Evolutionary conservation across 2,329 filamentous ascomycete species (phyloP).

Genomic region (Monilinia aucupariae): DNA sequence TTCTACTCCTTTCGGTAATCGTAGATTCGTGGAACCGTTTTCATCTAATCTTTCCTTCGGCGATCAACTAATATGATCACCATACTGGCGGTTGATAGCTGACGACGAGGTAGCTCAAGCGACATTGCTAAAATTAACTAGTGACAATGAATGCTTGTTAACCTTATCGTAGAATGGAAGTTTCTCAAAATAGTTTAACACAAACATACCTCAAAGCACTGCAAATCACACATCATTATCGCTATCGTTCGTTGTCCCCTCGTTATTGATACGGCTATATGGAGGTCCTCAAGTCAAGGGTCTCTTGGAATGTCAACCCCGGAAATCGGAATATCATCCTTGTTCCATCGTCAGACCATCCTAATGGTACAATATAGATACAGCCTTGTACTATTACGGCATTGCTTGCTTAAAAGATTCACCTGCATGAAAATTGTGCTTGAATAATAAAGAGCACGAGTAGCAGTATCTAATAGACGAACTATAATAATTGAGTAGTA

Average conservation of each 20-base stretch:
- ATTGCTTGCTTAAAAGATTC: not conserved
- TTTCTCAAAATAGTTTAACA: not conserved
- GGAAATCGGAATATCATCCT: not conserved
- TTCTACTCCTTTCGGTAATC: slow-evolving; percentile 11
- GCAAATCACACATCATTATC: not conserved
- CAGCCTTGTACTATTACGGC: not conserved
- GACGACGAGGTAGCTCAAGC: not conserved
- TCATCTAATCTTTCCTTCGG: not conserved
- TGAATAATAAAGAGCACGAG: too few species aligned
- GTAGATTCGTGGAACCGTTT: not conserved
- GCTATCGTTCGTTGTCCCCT: not conserved
- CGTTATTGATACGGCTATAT: not conserved
- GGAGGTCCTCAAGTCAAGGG: not conserved
- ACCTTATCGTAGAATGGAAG: not conserved
- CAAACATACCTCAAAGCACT: too few species aligned
- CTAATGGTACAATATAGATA: too few species aligned
- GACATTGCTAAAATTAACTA: not conserved
- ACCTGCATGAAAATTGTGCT: not conserved
- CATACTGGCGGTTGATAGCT: not conserved
- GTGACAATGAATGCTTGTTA: not conserved
- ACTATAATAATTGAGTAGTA: too few species aligned
- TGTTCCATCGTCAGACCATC: not conserved
- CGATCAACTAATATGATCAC: not conserved
- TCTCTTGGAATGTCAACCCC: not conserved
- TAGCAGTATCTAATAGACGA: too few species aligned